Evolutionary conservation across 2,329 filamentous ascomycete species (phyloP).

Genomic region (Colletotrichum higginsianum): DNA sequence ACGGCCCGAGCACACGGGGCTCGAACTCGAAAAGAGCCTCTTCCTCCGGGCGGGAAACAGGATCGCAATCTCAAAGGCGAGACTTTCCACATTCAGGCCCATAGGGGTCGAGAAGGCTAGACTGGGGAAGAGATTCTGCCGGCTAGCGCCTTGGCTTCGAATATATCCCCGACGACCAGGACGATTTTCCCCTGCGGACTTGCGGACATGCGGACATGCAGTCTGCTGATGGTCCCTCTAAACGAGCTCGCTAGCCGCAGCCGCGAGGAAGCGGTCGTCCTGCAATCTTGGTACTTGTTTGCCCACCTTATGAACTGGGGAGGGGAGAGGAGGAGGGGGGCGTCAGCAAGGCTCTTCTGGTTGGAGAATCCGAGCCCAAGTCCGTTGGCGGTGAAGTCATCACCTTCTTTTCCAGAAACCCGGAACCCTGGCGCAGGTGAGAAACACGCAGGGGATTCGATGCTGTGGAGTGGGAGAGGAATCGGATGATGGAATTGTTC

Average conservation of each 20-base stretch:
- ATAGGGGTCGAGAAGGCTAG: not conserved
- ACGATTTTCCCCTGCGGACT: not conserved
- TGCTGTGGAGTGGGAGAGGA: not conserved
- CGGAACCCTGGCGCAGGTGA: no score
- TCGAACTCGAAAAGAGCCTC: not conserved
- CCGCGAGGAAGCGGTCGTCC: not conserved
- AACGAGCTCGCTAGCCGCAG: not conserved
- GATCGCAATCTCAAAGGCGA: not conserved
- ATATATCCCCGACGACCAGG: constrained; percentile 19
- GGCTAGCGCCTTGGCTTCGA: constrained; percentile 28
- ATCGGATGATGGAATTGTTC: not conserved
- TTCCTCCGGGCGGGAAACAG: not conserved
- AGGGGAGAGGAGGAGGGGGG: no score
- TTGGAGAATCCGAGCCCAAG: no score
- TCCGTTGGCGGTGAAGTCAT: no score
- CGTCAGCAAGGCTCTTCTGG: no score
- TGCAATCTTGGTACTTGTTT: not conserved
- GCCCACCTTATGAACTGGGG: no score
- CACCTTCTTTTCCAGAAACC: no score
- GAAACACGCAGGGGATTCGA: no score
- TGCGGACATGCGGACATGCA: not conserved
- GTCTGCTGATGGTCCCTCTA: no score
- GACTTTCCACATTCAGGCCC: not conserved
- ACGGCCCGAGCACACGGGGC: not conserved
- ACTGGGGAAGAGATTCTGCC: not conserved